phyloP scores from a whole-genome alignment of 345 rosid genomes.

The Mallotus nudiflorus region DNA sequence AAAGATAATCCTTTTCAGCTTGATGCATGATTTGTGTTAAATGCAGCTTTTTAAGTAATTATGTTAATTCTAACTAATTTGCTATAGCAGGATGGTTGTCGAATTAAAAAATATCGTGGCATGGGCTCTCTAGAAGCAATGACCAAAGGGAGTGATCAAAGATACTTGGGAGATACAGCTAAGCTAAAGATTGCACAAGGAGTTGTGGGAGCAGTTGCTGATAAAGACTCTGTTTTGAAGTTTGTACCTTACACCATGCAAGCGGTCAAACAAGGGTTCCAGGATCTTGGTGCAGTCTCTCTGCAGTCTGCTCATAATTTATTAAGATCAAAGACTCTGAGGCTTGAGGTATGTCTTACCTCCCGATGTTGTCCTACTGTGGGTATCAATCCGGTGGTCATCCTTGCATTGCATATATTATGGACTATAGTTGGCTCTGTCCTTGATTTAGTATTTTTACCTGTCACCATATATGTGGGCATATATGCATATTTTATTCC shows the following conservation, averaged over 20 bases:
- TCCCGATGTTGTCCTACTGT: neutral
- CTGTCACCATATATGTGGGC: too few relatives aligned
- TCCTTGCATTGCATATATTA: neutral
- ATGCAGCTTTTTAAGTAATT: neutral
- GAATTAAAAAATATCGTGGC: constrained; percentile 81
- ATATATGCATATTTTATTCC: neutral
- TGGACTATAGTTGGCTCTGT: neutral
- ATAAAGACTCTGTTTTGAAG: constrained; percentile 89
- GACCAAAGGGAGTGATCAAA: constrained; percentile 92
- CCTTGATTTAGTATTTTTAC: neutral
- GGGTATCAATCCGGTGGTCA: neutral
- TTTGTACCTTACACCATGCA: constrained; percentile 88
- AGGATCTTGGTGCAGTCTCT: constrained; percentile 91
- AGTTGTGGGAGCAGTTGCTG: constrained; percentile 92
- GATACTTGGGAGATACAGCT: constrained; percentile 81
- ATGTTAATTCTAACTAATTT: constrained; percentile 8
- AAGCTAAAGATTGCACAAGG: constrained; percentile 98
- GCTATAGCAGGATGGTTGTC: constrained; percentile 49
- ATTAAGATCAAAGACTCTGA: constrained; percentile 62
- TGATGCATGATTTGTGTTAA: neutral
- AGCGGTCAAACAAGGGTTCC: constrained; percentile 97
- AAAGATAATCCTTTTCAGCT: neutral
- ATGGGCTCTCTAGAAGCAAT: constrained; percentile 99
- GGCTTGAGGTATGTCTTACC: constrained; percentile 67
- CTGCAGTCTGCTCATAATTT: constrained; percentile 70